Evolutionary conservation across 768 basidiomycete genomes (phyloP).

Genomic region (Amylocystis lapponica): DNA sequence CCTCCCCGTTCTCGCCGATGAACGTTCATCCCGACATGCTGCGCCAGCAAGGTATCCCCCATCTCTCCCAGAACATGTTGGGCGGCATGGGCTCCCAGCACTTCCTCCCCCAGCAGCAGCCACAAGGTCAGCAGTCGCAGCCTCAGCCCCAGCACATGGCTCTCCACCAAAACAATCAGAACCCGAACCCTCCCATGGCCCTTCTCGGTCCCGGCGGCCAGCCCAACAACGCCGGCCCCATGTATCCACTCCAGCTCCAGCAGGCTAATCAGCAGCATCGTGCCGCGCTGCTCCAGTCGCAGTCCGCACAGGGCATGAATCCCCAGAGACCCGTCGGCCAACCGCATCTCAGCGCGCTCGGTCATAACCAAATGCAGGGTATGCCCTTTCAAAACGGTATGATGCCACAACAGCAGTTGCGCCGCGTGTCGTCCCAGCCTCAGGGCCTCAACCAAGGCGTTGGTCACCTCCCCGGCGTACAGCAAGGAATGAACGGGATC

Average conservation of each 20-base stretch:
- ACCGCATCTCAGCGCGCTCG: conserved; percentile 30
- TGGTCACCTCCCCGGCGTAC: conserved; percentile 30
- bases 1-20: conserved; percentile 28
- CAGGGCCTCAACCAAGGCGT: conserved; percentile 32
- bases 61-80: conserved; percentile 34
- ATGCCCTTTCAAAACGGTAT: conserved; percentile 37
- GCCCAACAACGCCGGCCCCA: conserved; percentile 11
- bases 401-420: conserved; percentile 39
- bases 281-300: conserved; percentile 32
- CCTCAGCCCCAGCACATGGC: conserved; percentile 32
- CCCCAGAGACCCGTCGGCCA: conserved; percentile 26
- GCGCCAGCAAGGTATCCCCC: conserved; percentile 37
- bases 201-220: conserved; percentile 25
- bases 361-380: conserved; percentile 33
- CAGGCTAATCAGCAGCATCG: conserved; percentile 22
- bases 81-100: conserved; percentile 23
- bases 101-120: conserved; percentile 35
- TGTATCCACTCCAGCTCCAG: conserved; percentile 24
- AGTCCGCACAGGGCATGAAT: conserved; percentile 28
- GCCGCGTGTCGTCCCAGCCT: conserved; percentile 58
- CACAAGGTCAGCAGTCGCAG: conserved; percentile 33
- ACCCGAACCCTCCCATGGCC: conserved; percentile 21
- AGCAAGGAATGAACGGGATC: conserved; percentile 27
- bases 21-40: conserved; percentile 49
- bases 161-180: conserved; percentile 27